These are phyloP conservation scores for Podaxis sp. DNA, from an alignment of 768 basidiomycete genomes.

Conservation along the genomic window DNA sequence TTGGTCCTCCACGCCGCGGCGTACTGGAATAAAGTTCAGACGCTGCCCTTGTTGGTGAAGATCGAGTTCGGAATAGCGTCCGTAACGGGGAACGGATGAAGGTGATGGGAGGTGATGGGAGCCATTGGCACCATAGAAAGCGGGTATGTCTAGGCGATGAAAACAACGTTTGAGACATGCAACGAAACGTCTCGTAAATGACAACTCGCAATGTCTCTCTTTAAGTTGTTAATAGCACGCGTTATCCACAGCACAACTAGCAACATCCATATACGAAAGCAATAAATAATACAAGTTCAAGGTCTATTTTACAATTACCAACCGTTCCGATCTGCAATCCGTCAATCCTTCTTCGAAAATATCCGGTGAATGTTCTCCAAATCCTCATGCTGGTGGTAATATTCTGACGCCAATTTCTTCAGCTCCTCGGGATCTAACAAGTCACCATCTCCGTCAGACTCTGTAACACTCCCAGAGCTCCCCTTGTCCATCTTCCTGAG, in stretches of 20 bases:
- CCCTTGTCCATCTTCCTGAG: conserved; percentile 39
- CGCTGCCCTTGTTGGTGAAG: not conserved
- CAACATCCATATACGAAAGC: not conserved
- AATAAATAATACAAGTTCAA: conserved; percentile 12
- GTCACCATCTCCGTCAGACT: conserved; percentile 56
- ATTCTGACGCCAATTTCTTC: conserved; percentile 39
- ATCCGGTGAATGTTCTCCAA: conserved; percentile 44
- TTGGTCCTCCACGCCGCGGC: not conserved
- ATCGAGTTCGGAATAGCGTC: not conserved
- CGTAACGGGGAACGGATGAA: not conserved
- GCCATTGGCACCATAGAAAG: conserved; percentile 2
- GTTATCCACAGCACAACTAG: not conserved
- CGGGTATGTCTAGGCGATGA: not conserved
- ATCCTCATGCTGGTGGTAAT: conserved; percentile 51
- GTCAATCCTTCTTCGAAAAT: conserved; percentile 13
- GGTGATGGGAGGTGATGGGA: not conserved
- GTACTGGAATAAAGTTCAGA: not conserved
- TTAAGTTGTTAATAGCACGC: conserved; percentile 5
- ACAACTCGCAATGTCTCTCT: not conserved
- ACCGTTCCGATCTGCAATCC: not conserved
- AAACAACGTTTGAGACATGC: not conserved
- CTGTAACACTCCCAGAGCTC: conserved; percentile 37
- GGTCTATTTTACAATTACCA: not conserved
- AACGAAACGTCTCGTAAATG: not conserved
- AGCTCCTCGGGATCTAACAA: conserved; percentile 56